Percentiles rank a stretch among this genome's conserved stretches.
phyloP scores from a whole-genome alignment of 2,329 filamentous ascomycete genomes.

The Nakataea oryzae region DNA sequence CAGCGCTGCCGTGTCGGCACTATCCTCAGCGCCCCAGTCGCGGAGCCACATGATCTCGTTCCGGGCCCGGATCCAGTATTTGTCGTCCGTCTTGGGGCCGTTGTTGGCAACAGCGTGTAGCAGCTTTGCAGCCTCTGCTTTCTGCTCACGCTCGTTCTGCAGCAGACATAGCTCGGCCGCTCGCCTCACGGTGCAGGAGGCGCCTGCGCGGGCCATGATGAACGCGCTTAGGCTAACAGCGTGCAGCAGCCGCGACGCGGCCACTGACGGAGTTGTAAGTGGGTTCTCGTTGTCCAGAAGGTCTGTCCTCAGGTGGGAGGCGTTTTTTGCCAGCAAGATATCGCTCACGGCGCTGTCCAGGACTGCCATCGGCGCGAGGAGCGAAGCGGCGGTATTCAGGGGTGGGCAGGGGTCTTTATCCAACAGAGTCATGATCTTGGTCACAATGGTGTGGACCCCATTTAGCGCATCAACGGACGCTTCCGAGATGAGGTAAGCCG shows the following conservation, averaged over 20 bases:
- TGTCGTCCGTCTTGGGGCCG: constrained; percentile 48
- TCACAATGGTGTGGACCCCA: constrained; percentile 49
- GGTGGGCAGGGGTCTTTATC: constrained; percentile 47
- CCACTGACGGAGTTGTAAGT: constrained; percentile 49
- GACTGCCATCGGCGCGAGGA: constrained; percentile 28
- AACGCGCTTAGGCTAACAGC: constrained; percentile 52
- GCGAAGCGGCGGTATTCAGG: constrained; percentile 34
- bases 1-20: constrained; percentile 10
- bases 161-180: constrained; percentile 55
- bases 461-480: constrained; percentile 46
- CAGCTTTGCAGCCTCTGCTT: constrained; percentile 45
- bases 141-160: constrained; percentile 54
- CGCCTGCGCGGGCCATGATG: constrained; percentile 40
- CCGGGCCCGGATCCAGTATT: constrained; percentile 50
- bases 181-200: constrained; percentile 37
- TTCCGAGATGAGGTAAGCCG: constrained; percentile 56
- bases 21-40: constrained; percentile 52
- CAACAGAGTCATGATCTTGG: constrained; percentile 48
- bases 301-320: constrained; percentile 34
- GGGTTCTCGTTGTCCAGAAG: constrained; percentile 50
- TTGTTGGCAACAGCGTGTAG: constrained; percentile 40
- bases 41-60: constrained; percentile 63
- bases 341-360: constrained; percentile 8
- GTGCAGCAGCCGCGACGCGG: constrained; percentile 49
- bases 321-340: constrained; percentile 28